phyloP scores from a whole-genome alignment of 345 rosid species.

The Eucalyptus guilfoylei region DNA sequence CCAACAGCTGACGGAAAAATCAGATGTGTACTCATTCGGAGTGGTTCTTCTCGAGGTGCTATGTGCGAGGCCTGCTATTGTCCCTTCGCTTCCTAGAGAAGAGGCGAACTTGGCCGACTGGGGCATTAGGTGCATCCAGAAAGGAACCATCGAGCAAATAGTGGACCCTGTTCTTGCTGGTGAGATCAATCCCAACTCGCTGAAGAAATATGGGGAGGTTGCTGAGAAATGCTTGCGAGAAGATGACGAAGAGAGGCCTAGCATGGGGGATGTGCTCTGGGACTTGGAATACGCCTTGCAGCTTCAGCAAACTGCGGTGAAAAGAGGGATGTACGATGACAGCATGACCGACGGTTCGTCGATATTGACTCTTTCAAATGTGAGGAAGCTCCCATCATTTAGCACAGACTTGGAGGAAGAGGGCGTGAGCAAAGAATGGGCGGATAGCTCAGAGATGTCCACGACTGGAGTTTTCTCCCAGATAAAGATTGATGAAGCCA shows the following conservation, averaged over 20 bases:
- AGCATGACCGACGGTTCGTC: conserved; percentile 6
- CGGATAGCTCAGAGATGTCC: neutral
- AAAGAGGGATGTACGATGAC: conserved; percentile 9
- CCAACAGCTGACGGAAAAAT: conserved; percentile 40
- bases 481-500: conserved; percentile 3
- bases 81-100: conserved; percentile 13
- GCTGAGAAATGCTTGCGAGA: conserved; percentile 56
- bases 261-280: conserved; percentile 58
- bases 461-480: neutral
- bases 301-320: conserved; percentile 14
- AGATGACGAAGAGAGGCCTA: conserved; percentile 30
- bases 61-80: conserved; percentile 36
- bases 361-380: neutral
- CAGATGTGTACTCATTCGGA: conserved; percentile 52
- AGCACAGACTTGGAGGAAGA: neutral
- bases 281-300: conserved; percentile 34
- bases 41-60: conserved; percentile 46
- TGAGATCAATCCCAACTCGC: conserved; percentile 24
- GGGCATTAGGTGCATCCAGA: conserved; percentile 12
- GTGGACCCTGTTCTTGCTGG: conserved; percentile 19
- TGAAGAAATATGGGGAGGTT: conserved; percentile 30
- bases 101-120: conserved; percentile 44
- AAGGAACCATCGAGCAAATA: conserved; percentile 25
- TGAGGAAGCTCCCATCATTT: conserved; percentile 14
- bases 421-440: neutral